Base-by-base conservation (phyloP, 306 rosid species). In the Pterocarpus macrocarpus region DNA sequence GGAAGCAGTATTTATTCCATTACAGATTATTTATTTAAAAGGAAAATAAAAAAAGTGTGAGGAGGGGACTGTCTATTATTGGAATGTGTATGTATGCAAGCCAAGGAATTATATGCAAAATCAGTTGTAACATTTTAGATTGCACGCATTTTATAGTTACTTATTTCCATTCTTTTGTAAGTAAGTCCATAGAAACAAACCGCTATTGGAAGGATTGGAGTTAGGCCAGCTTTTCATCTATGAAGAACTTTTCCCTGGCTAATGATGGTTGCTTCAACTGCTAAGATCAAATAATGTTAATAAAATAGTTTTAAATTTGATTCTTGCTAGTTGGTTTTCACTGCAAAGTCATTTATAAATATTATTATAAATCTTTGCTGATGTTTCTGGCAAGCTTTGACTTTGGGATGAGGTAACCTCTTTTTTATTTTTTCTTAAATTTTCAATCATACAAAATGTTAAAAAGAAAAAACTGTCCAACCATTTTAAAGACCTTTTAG, bases 1-100 rank as follows among this genome's bases (percentile, higher is more conserved):
- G 57, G 34, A 78, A 67, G 34, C 71, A 32, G 64, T 64, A 36
- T 39, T 39, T 41, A 30, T 53, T 47, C 38, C 72, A 49, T 36
- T 53, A 36, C 39, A 66, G n/a, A 49, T 36, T 44, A n/a, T 15
- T 9, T 22, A 13, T 41, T 32, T 61, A 39, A 32, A 63, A 5
- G 10, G 0, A 47, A 2, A 47, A 47, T 1, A 1, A 64, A 8
- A 32, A 55, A 71, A 35, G 39, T 67, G n/a, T 45, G 22, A 44
- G 49, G 43, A 66, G 78, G 44, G 45, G 84, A 32, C 33, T 66
- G 44, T 69, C 58, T 65, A 8, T 59, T 57, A 81, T 56, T 85
- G 64, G 74, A 49, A 36, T 77, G 76, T 87, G 77, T 85, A 73
- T 64, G 76, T 81, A 30, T 47, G 47, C 30, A 70, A 33, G 64